These are phyloP conservation scores for Thermomucor indicae-seudaticae DNA, from an alignment of 371 early-diverging fungal genomes.

Conservation along the genomic window DNA sequence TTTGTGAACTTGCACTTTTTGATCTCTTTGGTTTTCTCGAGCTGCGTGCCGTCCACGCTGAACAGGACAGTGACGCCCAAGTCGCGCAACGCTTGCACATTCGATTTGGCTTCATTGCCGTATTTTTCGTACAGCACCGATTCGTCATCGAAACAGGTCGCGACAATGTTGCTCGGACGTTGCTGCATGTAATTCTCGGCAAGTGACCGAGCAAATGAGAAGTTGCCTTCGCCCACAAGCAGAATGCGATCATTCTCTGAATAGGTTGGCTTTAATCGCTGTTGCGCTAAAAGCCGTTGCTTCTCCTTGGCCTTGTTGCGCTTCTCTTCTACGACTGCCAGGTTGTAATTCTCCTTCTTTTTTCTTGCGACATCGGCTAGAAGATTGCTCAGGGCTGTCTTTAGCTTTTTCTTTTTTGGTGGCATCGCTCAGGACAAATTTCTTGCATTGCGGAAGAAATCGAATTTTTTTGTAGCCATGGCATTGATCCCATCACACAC, in stretches of 20 bases:
- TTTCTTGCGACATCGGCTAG: neutral
- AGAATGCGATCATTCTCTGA: constrained; percentile 50
- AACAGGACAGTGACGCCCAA: constrained; percentile 69
- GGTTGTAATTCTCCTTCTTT: neutral
- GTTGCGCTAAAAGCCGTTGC: constrained; percentile 7
- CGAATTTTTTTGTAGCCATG: no score
- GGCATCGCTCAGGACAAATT: neutral
- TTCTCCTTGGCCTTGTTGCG: constrained; percentile 5
- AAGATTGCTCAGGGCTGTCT: neutral
- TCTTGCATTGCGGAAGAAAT: no score
- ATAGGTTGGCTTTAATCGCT: constrained; percentile 36
- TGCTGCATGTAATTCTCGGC: constrained; percentile 46
- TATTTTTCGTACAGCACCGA: constrained; percentile 73
- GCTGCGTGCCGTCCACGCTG: constrained; percentile 77
- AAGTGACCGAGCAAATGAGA: constrained; percentile 77
- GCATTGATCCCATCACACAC: no score
- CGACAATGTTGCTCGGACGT: constrained; percentile 53
- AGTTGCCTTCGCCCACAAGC: constrained; percentile 82
- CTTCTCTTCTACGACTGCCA: neutral
- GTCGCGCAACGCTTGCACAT: constrained; percentile 53
- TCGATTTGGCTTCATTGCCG: constrained; percentile 60
- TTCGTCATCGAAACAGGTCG: constrained; percentile 79
- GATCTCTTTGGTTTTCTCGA: constrained; percentile 57
- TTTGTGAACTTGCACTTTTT: constrained; percentile 60
- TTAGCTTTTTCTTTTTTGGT: neutral